Percentiles rank a stretch among this genome's conserved stretches.
Evolutionary conservation across 495 filamentous ascomycete genomes (phyloP).

Genomic region (Hypoxylon lienhwacheense): DNA sequence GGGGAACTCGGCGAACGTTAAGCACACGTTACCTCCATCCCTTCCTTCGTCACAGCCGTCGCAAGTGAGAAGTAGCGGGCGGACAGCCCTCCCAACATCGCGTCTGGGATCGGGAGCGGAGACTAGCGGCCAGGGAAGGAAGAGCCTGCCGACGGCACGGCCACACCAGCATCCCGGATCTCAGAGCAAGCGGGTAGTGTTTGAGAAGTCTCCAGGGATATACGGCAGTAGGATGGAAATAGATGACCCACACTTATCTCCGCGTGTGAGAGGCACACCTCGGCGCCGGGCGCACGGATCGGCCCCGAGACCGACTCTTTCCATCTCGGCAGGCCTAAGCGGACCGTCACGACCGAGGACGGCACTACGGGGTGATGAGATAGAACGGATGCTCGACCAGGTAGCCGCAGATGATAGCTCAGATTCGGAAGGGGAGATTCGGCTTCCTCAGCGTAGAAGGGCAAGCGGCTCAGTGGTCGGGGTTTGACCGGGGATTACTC

Average conservation of each 20-base stretch:
- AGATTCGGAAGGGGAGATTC: constrained; percentile 54
- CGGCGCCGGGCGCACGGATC: constrained; percentile 45
- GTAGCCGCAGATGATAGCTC: constrained; percentile 47
- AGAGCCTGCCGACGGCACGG: constrained; percentile 49
- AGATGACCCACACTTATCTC: constrained; percentile 44
- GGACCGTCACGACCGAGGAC: constrained; percentile 41
- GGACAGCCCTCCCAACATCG: constrained; percentile 48
- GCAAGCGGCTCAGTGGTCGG: constrained; percentile 32
- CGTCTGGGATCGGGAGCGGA: constrained; percentile 28
- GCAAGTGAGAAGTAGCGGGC: constrained; percentile 25
- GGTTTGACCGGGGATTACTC: constrained; percentile 9
- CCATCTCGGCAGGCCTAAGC: constrained; percentile 44
- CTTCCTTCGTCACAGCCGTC: constrained; percentile 23
- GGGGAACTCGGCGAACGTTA: constrained; percentile 66
- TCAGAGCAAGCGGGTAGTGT: constrained; percentile 49
- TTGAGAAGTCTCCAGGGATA: constrained; percentile 47
- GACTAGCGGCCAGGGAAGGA: constrained; percentile 40
- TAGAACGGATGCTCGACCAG: constrained; percentile 52
- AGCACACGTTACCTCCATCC: constrained; percentile 49
- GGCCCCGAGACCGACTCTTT: constrained; percentile 38
- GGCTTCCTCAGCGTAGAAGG: constrained; percentile 40
- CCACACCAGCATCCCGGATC: constrained; percentile 41
- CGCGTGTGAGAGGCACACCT: constrained; percentile 44
- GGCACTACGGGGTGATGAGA: constrained; percentile 46
- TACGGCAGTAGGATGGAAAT: constrained; percentile 47